Conservation (phyloP, 2,329 filamentous ascomycete species). For the Stylonectria norvegica region DNA sequence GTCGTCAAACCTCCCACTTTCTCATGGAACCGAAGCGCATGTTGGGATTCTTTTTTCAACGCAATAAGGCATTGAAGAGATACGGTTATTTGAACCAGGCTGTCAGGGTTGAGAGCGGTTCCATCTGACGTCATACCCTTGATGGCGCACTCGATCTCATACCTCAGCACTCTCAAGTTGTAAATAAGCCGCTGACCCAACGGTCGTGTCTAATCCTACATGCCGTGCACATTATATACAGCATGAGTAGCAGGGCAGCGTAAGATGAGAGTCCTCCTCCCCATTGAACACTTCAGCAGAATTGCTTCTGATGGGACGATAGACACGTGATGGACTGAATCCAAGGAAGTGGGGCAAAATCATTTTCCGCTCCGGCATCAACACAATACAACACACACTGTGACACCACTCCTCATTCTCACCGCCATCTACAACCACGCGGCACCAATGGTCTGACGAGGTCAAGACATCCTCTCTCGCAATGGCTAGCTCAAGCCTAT, state of each 20-base stretch:
- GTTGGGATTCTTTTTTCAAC: background rate
- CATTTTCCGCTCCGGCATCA: conserved; percentile 19
- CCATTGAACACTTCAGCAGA: background rate
- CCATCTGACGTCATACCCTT: background rate
- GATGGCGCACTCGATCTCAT: background rate
- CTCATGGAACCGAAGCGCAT: too few relatives aligned
- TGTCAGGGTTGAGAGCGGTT: background rate
- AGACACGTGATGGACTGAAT: background rate
- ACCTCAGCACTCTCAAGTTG: background rate
- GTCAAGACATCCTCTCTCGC: background rate
- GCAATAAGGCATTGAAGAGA: background rate
- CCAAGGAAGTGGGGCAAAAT: conserved; percentile 2
- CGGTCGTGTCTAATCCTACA: background rate
- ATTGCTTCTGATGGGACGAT: background rate
- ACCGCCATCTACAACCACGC: conserved; percentile 6
- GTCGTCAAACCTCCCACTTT: too few relatives aligned
- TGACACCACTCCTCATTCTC: conserved; percentile 3
- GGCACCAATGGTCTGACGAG: background rate
- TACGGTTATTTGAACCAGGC: background rate
- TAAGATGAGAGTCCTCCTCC: background rate
- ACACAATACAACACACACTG: conserved; percentile 11
- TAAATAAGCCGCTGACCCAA: background rate
- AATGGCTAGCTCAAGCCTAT: conserved; percentile 16
- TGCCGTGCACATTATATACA: background rate
- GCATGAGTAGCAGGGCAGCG: background rate